These are phyloP conservation scores for Corniculantispora saksenae DNA, from an alignment of 2,329 filamentous ascomycete species.

Conservation along the genomic window DNA sequence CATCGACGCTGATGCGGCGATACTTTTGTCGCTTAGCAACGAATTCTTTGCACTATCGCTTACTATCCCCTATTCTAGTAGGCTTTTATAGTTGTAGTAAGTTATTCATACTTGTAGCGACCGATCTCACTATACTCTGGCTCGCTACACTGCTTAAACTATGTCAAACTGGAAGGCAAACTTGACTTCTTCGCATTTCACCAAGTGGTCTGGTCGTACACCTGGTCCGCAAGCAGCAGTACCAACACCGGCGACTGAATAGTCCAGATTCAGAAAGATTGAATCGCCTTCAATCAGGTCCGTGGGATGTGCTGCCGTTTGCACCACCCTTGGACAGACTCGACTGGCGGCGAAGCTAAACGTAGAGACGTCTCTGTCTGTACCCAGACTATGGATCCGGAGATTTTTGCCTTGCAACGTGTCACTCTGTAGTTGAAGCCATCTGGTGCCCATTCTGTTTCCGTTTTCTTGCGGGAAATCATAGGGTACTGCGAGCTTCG, in stretches of 20 bases:
- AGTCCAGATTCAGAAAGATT: conserved; percentile 45
- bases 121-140: background rate
- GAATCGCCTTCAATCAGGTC: conserved; percentile 57
- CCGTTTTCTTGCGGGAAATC: conserved; percentile 70
- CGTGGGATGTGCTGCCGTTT: conserved; percentile 62
- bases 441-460: conserved; percentile 62
- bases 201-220: conserved; percentile 46
- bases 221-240: conserved; percentile 51
- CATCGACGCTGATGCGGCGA: too few species aligned
- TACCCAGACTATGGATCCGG: conserved; percentile 23
- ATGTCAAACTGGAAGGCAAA: conserved; percentile 46
- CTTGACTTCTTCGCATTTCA: conserved; percentile 40
- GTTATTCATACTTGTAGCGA: too few species aligned
- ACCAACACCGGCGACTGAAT: conserved; percentile 50
- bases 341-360: conserved; percentile 59
- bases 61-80: too few species aligned
- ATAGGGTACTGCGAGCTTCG: conserved; percentile 57
- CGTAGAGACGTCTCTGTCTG: conserved; percentile 20
- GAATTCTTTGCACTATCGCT: too few species aligned
- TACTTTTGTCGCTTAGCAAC: too few species aligned
- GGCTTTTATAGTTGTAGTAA: too few species aligned
- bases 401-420: conserved; percentile 23
- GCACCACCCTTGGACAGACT: conserved; percentile 53
- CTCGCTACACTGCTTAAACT: background rate
- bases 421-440: conserved; percentile 44